phyloP scores from a whole-genome alignment of 805 yeast species.

The Candida cerambycidarum region DNA sequence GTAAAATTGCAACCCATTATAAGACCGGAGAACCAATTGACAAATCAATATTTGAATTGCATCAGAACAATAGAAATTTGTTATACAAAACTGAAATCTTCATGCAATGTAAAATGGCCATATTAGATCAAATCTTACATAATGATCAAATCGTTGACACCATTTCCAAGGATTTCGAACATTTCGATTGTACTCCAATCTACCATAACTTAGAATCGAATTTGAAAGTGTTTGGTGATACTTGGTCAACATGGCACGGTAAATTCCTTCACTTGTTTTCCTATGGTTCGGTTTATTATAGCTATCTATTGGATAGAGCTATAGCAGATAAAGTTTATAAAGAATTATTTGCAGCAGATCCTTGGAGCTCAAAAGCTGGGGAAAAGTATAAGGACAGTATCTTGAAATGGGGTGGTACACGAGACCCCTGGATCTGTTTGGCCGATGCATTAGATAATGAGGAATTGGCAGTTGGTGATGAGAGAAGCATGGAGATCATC shows the following conservation, averaged over 20 bases:
- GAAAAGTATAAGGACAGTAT: constrained; percentile 67
- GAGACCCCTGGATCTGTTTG: constrained; percentile 84
- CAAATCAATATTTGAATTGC: constrained; percentile 44
- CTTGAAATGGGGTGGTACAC: constrained; percentile 90
- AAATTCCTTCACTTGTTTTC: constrained; percentile 91
- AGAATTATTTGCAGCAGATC: constrained; percentile 66
- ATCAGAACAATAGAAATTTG: constrained; percentile 51
- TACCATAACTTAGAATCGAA: constrained; percentile 67
- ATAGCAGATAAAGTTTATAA: constrained; percentile 86
- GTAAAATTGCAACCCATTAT: constrained; percentile 70
- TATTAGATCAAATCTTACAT: constrained; percentile 81
- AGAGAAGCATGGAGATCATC: constrained; percentile 60
- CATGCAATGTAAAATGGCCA: constrained; percentile 87
- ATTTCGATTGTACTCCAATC: constrained; percentile 55
- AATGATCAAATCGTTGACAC: constrained; percentile 29
- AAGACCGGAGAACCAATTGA: constrained; percentile 65
- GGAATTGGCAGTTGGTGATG: constrained; percentile 63
- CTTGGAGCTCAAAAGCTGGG: constrained; percentile 73
- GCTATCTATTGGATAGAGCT: constrained; percentile 88
- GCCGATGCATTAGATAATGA: constrained; percentile 74
- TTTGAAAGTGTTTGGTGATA: constrained; percentile 63
- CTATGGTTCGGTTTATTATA: constrained; percentile 92
- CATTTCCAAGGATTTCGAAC: constrained; percentile 16
- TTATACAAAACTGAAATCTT: constrained; percentile 72
- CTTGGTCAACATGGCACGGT: constrained; percentile 84